phyloP scores from a whole-genome alignment of 345 rosid species.

The Populus pruinosa region DNA sequence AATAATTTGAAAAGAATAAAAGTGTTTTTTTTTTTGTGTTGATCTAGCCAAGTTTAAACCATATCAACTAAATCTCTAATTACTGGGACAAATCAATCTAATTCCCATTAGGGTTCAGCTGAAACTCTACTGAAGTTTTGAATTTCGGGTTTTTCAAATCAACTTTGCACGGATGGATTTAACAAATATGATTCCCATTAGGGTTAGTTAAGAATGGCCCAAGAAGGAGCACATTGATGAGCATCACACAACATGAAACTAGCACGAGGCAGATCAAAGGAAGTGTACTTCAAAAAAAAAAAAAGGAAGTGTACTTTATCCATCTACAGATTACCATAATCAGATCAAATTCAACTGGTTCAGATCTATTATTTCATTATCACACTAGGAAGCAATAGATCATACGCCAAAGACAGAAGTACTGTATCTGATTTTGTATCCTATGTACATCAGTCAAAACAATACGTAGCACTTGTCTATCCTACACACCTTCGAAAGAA shows the following conservation, averaged over 20 bases:
- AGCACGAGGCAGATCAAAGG: neutral
- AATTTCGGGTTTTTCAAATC: no score
- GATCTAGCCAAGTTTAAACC: no score
- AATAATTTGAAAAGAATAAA: no score
- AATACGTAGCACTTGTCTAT: neutral
- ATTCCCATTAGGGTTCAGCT: no score
- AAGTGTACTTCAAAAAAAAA: neutral
- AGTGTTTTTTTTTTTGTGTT: no score
- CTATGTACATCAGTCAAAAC: conserved; percentile 14
- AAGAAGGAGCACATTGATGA: neutral
- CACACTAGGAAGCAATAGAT: neutral
- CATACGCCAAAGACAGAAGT: neutral
- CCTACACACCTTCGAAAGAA: conserved; percentile 26
- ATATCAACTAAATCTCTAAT: no score
- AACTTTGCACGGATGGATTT: no score
- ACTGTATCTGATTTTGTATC: neutral
- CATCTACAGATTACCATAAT: neutral
- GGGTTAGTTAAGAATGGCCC: neutral
- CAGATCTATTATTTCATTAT: neutral
- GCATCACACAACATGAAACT: neutral
- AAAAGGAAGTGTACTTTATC: neutral
- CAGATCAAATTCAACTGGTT: neutral
- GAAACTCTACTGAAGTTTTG: no score
- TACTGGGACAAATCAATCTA: no score
- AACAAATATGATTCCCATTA: neutral